A percentile compares a stretch with the other conserved stretches of the same genome.
phyloP scores from a whole-genome alignment of 345 rosid genomes.

The Salix arbutifolia region DNA sequence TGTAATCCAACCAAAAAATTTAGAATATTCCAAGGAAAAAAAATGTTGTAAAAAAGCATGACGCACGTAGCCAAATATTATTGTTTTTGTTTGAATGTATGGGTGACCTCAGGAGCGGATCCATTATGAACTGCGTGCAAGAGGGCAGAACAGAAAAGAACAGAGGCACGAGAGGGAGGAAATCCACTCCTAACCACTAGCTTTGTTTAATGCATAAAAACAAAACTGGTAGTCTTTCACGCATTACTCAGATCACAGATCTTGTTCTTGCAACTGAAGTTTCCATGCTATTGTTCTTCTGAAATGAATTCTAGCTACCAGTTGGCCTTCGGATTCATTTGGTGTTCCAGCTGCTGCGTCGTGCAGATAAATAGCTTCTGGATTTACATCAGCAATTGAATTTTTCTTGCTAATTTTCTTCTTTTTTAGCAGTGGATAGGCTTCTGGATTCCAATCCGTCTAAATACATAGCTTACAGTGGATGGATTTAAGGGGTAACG shows the following conservation, averaged over 20 bases:
- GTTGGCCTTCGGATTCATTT: neutral
- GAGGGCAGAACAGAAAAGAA: neutral
- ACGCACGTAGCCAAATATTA: too few species aligned
- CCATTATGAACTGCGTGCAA: neutral
- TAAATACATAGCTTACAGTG: neutral
- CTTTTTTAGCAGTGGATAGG: too few species aligned
- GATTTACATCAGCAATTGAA: too few species aligned
- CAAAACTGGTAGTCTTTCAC: neutral
- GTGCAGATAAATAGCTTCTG: neutral
- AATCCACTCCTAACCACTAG: constrained; percentile 4
- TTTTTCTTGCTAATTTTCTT: too few species aligned
- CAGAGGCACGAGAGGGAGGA: neutral
- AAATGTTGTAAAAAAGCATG: too few species aligned
- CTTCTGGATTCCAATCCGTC: neutral
- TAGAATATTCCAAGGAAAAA: neutral
- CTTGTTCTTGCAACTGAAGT: too few species aligned
- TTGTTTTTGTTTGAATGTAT: too few species aligned
- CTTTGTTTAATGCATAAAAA: constrained; percentile 1
- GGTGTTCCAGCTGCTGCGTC: neutral
- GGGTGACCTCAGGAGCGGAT: neutral
- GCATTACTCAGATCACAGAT: too few species aligned
- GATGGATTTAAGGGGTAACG: neutral
- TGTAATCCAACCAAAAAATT: neutral
- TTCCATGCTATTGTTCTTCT: too few species aligned
- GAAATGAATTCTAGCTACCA: neutral